Evolutionary conservation across 2,329 filamentous ascomycete species (phyloP).

Genomic region (Ramichloridium luteum): DNA sequence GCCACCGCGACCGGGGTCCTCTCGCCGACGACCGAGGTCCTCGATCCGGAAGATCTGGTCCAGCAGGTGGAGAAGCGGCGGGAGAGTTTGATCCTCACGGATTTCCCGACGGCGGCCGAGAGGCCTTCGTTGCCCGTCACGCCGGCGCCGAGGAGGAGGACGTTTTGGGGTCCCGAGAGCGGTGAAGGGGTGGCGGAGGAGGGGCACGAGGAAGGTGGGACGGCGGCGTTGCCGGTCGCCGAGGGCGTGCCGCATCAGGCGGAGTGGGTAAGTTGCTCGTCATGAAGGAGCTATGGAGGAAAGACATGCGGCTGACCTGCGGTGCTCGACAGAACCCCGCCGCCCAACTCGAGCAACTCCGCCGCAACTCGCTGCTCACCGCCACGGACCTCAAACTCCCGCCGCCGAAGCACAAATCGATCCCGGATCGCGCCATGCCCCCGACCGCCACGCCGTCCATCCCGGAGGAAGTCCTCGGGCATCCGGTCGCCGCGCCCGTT

Average conservation of each 20-base stretch:
- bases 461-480: conserved; percentile 10
- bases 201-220: conserved; percentile 41
- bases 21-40: conserved; percentile 16
- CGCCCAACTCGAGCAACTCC: conserved; percentile 35
- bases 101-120: conserved; percentile 74
- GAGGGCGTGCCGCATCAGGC: conserved; percentile 75
- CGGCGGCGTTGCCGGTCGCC: conserved; percentile 60
- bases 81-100: conserved; percentile 59
- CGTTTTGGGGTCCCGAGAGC: conserved; percentile 57
- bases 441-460: conserved; percentile 15
- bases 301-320: conserved; percentile 3
- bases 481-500: neutral
- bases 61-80: conserved; percentile 27
- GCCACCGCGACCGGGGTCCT: conserved; percentile 4
- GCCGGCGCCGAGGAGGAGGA: conserved; percentile 63
- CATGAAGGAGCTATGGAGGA: no score
- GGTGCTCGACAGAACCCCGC: conserved; percentile 30
- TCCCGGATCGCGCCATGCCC: conserved; percentile 23
- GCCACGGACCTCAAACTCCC: conserved; percentile 21
- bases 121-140: conserved; percentile 83
- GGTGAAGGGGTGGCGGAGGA: conserved; percentile 31
- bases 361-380: conserved; percentile 30
- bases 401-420: conserved; percentile 9
- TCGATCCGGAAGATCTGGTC: conserved; percentile 16
- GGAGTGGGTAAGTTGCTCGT: conserved; percentile 98